A percentile compares a stretch with the other conserved stretches of the same genome.
These are phyloP conservation scores for Tremella yokohamensis DNA, from an alignment of 768 basidiomycete species.

Conservation along the genomic window DNA sequence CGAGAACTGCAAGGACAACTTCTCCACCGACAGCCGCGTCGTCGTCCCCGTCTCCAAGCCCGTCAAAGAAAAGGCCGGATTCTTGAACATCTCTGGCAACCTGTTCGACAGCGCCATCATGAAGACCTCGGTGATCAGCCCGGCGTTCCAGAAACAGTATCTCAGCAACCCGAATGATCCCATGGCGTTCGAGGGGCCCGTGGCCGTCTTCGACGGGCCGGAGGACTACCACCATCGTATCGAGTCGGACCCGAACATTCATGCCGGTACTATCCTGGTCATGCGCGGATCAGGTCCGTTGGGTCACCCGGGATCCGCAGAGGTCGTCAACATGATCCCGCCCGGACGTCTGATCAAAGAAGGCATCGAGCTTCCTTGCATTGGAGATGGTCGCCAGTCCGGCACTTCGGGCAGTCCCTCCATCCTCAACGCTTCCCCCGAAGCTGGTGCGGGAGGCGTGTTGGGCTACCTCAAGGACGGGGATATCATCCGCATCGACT, in stretches of 20 bases:
- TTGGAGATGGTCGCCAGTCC: slow-evolving; percentile 48
- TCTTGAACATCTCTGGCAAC: slow-evolving; percentile 44
- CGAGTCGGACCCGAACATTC: slow-evolving; percentile 29
- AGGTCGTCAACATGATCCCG: slow-evolving; percentile 51
- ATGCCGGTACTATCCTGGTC: slow-evolving; percentile 43
- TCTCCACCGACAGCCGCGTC: slow-evolving; percentile 40
- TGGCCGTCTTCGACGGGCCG: slow-evolving; percentile 49
- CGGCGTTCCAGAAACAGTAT: slow-evolving; percentile 44
- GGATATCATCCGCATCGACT: slow-evolving; percentile 41
- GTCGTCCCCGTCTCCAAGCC: slow-evolving; percentile 42
- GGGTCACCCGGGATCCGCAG: slow-evolving; percentile 45
- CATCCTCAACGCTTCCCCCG: slow-evolving; percentile 49
- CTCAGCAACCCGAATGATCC: slow-evolving; percentile 46
- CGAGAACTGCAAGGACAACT: slow-evolving; percentile 42
- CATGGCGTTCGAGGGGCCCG: slow-evolving; percentile 50
- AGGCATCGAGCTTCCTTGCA: slow-evolving; percentile 49
- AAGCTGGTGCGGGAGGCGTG: slow-evolving; percentile 46
- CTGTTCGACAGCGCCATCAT: slow-evolving; percentile 50
- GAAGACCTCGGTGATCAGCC: slow-evolving; percentile 49
- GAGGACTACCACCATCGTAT: slow-evolving; percentile 48
- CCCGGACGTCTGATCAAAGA: slow-evolving; percentile 44
- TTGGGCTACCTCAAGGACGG: slow-evolving; percentile 43
- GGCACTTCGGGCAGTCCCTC: slow-evolving; percentile 48
- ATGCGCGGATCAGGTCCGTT: slow-evolving; percentile 49
- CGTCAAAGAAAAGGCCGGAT: slow-evolving; percentile 41